A percentile compares a stretch with the other conserved stretches of the same genome.
Conservation (phyloP, 2,329 filamentous ascomycete species). For the Calonectria hongkongensis region DNA sequence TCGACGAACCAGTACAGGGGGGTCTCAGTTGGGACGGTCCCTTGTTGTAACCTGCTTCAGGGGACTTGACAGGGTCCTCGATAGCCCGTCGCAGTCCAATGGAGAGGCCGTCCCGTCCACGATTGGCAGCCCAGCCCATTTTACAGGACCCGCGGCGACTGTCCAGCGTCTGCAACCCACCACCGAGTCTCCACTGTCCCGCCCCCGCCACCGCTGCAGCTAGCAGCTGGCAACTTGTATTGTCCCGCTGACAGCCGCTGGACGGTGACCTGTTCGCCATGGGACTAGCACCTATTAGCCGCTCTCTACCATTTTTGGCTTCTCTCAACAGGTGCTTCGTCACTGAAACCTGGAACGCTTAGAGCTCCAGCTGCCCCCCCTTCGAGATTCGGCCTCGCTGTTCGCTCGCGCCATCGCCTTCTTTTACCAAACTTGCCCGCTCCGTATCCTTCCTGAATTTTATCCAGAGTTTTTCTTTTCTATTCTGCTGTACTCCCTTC, state of each 20-base stretch:
- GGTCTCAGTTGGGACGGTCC: not conserved
- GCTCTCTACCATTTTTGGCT: constrained; percentile 37
- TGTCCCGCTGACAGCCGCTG: constrained; percentile 19
- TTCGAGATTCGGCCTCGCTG: constrained; percentile 26
- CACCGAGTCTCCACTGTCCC: constrained; percentile 50
- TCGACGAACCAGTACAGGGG: constrained; percentile 37
- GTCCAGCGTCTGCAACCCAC: constrained; percentile 33
- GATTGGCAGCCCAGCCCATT: constrained; percentile 30
- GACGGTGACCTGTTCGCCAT: constrained; percentile 21
- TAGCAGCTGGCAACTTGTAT: constrained; percentile 34
- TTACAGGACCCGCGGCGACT: constrained; percentile 27
- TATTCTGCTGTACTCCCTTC: constrained; percentile 18
- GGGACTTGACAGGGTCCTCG: constrained; percentile 27
- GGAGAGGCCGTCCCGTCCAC: constrained; percentile 29
- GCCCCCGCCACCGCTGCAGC: constrained; percentile 54
- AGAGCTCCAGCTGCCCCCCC: constrained; percentile 34
- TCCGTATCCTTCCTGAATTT: constrained; percentile 15
- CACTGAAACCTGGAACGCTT: constrained; percentile 34
- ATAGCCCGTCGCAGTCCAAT: constrained; percentile 29
- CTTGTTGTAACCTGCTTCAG: constrained; percentile 27
- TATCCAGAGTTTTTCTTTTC: constrained; percentile 23
- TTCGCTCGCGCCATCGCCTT: constrained; percentile 26
- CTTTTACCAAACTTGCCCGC: constrained; percentile 42
- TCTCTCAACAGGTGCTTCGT: constrained; percentile 32
- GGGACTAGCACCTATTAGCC: constrained; percentile 15